Base-by-base conservation (phyloP, 805 yeast species). In the Zygosaccharomyces pseudorouxii region DNA sequence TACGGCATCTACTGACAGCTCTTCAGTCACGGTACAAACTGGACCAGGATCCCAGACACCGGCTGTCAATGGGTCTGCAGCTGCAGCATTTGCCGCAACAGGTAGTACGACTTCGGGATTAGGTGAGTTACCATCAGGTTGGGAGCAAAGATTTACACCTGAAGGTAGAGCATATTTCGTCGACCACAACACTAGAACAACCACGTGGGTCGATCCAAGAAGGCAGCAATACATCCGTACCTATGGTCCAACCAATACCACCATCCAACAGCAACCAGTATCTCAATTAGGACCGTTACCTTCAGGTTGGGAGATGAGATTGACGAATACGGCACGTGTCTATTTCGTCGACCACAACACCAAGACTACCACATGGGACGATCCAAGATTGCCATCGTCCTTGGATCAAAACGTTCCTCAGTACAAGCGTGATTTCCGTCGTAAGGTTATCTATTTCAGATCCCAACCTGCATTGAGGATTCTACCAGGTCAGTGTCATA, bases 171-270 rank as follows among this genome's bases (percentile, higher is more conserved):
- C 98, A 6, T 93, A 93, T 71, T 93, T 90, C 68, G 99, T 93
- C 42, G 99, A 93, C 69, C 99, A 93, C 72, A 93, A 93, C 69
- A 93, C 99, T n/a, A 80, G 99, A 69, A 93, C 99, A 1, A 93
- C 99, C 3, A 93, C 99, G 10, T 93, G 99, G 99, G 99, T 93
- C 41, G 99, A 93, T 69, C 99, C 99, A 56, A 81, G 99, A 71
- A 82, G 99, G 70, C 99, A 93, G 71, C 99, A 93, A 73, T 93
- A 89, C 69, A 93, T 93, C 60, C 85, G 97, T 67, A 89, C 95
- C 53, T 89, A 86, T 68, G 98, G 97, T 23, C 90, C 79, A 70
- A 76, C 77, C 53, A 72, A 81, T 61, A 85, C 96, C 4, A 89
- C 97, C 18, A 89, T 92, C 58, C 97, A 90, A 72, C 98, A 93